Conservation (phyloP, 2,329 filamentous ascomycete genomes). For the Stachybotrys chartarum region DNA sequence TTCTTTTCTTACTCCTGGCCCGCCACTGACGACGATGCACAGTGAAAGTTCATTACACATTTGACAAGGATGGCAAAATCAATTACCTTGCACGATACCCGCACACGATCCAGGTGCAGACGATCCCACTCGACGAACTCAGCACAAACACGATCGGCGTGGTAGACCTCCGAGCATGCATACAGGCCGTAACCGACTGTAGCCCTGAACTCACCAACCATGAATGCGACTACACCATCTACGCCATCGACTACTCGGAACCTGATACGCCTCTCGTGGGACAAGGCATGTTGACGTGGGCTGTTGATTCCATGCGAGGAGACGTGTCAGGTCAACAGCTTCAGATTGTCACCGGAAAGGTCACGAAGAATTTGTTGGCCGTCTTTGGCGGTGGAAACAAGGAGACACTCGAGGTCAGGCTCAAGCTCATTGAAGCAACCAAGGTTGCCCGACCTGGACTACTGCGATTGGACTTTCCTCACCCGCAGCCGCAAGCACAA, state of each 20-base stretch:
- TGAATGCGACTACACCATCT: conserved; percentile 86
- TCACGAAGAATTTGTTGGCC: conserved; percentile 78
- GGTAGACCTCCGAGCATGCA: conserved; percentile 78
- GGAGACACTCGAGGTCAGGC: conserved; percentile 87
- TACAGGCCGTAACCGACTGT: conserved; percentile 68
- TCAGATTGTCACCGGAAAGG: conserved; percentile 78
- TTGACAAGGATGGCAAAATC: conserved; percentile 80
- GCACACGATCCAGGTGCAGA: conserved; percentile 71
- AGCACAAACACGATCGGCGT: conserved; percentile 69
- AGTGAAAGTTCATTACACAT: conserved; percentile 98
- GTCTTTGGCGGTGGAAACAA: conserved; percentile 76
- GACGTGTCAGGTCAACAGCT: conserved; percentile 46
- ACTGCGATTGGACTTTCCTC: conserved; percentile 16
- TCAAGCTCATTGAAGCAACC: conserved; percentile 75
- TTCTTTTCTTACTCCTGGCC: conserved; percentile 2
- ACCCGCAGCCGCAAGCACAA: conserved; percentile 3
- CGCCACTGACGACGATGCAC: conserved; percentile 13
- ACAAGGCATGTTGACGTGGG: conserved; percentile 89
- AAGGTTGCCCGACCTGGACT: conserved; percentile 35
- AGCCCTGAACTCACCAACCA: conserved; percentile 75
- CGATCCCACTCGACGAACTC: conserved; percentile 68
- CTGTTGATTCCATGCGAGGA: conserved; percentile 43
- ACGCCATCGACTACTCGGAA: conserved; percentile 95
- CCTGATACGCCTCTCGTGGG: conserved; percentile 88
- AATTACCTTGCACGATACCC: conserved; percentile 86